A percentile compares a stretch with the other conserved stretches of the same genome.
phyloP scores from a whole-genome alignment of 2,329 filamentous ascomycete genomes.

The Lithohypha guttulata region DNA sequence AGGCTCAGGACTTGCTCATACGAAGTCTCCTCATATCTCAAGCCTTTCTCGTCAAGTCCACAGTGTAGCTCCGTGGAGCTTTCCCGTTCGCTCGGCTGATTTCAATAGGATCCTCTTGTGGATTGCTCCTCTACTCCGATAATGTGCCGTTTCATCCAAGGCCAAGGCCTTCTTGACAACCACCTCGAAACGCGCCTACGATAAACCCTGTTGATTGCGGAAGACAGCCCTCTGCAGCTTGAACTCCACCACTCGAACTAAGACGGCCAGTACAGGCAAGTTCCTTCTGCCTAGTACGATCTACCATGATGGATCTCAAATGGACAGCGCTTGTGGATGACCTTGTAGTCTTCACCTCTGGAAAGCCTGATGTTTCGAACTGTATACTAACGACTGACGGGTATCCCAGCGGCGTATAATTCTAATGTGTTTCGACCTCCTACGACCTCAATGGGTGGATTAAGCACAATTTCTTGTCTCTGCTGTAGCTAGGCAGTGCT shows the following conservation, averaged over 20 bases:
- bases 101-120: too few species aligned
- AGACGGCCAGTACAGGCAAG: neutral
- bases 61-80: too few species aligned
- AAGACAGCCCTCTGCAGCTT: neutral
- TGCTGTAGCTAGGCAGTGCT: neutral
- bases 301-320: neutral
- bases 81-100: too few species aligned
- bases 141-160: slow-evolving; percentile 1
- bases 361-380: neutral
- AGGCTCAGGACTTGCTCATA: too few species aligned
- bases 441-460: neutral
- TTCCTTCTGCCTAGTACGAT: neutral
- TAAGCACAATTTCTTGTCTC: neutral
- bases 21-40: too few species aligned
- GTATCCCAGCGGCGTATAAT: neutral
- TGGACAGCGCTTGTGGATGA: slow-evolving; percentile 7
- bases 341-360: neutral
- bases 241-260: neutral
- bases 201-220: slow-evolving; percentile 1
- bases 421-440: slow-evolving; percentile 6
- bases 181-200: slow-evolving; percentile 10
- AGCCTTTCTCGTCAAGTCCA: too few species aligned
- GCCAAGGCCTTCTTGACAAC: neutral
- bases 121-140: neutral
- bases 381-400: neutral